Base-by-base conservation (phyloP, 805 yeast species). In the Ogataea naganishii region DNA sequence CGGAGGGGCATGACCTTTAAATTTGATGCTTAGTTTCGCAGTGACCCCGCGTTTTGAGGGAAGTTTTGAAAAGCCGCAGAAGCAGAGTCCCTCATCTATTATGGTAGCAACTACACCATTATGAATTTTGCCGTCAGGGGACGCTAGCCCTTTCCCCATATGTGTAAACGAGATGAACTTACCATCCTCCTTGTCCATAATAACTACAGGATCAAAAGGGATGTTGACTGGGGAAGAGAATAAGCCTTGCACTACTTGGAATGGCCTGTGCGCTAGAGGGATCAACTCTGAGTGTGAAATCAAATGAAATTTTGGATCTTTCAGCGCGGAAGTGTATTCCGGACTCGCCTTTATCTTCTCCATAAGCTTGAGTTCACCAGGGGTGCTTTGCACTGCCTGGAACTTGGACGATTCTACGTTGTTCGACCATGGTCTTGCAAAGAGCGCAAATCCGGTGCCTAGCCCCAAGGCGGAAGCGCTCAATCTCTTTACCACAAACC, bases 31-130 rank as follows among this genome's bases (percentile, higher is more conserved):
- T 24, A 89, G 60, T 29, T 65, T 68, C 0, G 95, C 98, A 1
- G 98, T 89, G 15, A 92, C 95, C 10, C 97, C 98, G 29, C 80
- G 65, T 33, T 75, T 69, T 34, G 76, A 73, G 1, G 97, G 97
- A 9, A 89, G 60, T 17, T 68, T 58, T 3, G 84, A 75, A 49
- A 86, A 89, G 11, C 96, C 97, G 46, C 94, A 81, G 25, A 75
- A 65, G 45, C 95, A 84, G 18, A 89, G 58, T 0, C 80, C 79
- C 49, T 88, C 96, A 54, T 89, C 97, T 31, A 89, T 37, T 10
- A 89, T 51, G 2, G 94, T 76, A 2, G 94, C 69, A 5, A 83
- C 55, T 3, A 88, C 64, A 3, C 96, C 96, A 43, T 81, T 80
- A 49, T 85, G 95, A 13, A 89, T 70, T 30, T 74, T 72, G 1